These are phyloP conservation scores for Gymnopilus dilepis DNA, from an alignment of 768 basidiomycete genomes.

Conservation along the genomic window DNA sequence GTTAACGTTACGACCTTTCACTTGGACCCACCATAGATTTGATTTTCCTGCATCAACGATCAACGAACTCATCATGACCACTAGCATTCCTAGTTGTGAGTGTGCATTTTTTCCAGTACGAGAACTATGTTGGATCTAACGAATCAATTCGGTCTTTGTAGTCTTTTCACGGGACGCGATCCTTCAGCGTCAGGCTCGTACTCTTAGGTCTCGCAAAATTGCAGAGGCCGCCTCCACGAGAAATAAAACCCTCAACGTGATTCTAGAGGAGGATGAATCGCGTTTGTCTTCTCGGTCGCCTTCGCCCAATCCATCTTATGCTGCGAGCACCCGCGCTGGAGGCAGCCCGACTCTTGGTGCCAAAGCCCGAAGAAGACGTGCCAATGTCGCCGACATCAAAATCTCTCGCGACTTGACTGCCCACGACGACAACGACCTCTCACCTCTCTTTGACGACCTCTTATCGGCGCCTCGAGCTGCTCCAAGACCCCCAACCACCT, in stretches of 20 bases:
- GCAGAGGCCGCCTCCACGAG: slow-evolving; percentile 20
- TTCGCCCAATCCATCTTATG: slow-evolving; percentile 14
- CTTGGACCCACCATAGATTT: slow-evolving; percentile 20
- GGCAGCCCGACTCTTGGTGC: slow-evolving; percentile 13
- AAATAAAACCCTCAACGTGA: slow-evolving; percentile 34
- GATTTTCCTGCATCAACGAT: slow-evolving; percentile 11
- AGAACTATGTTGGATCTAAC: slow-evolving; percentile 12
- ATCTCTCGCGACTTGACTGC: slow-evolving; percentile 28
- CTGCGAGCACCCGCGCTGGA: slow-evolving; percentile 12
- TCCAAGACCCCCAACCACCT: slow-evolving; percentile 27
- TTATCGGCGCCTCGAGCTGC: slow-evolving; percentile 34
- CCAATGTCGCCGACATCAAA: slow-evolving; percentile 38
- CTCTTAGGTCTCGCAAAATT: slow-evolving; percentile 27
- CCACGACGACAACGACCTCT: slow-evolving; percentile 29
- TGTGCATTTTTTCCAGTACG: slow-evolving; percentile 6
- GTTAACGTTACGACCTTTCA: slow-evolving; percentile 12
- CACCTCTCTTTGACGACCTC: slow-evolving; percentile 22
- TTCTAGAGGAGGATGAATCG: slow-evolving; percentile 39
- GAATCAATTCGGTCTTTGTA: slow-evolving; percentile 17
- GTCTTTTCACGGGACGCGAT: slow-evolving; percentile 40
- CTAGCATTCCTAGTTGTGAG: slow-evolving; percentile 36
- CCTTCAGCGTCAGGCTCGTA: slow-evolving; percentile 37
- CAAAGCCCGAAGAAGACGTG: slow-evolving; percentile 31
- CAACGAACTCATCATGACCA: slow-evolving; percentile 31
- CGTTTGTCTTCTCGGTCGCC: slow-evolving; percentile 18